phyloP scores from a whole-genome alignment of 331 rosid species.

The Prunus yedoensis region DNA sequence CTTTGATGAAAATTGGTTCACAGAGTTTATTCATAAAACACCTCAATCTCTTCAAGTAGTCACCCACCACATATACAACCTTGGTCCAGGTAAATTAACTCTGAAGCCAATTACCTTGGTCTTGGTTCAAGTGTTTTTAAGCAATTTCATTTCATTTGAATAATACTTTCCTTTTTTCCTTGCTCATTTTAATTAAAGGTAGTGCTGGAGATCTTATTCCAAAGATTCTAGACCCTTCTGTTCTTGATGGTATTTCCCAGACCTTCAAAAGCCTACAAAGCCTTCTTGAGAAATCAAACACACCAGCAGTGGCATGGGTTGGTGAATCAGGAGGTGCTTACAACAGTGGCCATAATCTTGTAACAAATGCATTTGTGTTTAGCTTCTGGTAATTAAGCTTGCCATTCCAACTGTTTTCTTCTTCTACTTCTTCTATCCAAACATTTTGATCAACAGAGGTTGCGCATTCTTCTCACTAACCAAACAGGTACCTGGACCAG shows the following conservation, averaged over 20 bases:
- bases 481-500: conserved; percentile 46
- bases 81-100: conserved; percentile 38
- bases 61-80: conserved; percentile 45
- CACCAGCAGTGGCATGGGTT: conserved; percentile 45
- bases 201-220: conserved; percentile 27
- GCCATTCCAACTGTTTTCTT: not conserved
- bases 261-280: conserved; percentile 30
- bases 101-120: not conserved
- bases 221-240: conserved; percentile 37
- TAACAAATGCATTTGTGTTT: conserved; percentile 38
- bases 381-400: conserved; percentile 41
- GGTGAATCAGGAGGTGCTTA: conserved; percentile 53
- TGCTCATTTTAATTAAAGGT: conserved; percentile 18
- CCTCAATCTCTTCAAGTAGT: conserved; percentile 31
- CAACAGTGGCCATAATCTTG: conserved; percentile 41
- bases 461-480: not conserved
- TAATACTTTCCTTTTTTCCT: not conserved
- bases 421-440: not conserved
- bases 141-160: not conserved
- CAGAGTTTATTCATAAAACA: conserved; percentile 20
- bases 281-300: conserved; percentile 26
- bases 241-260: conserved; percentile 24
- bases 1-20: conserved; percentile 38
- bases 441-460: not conserved
- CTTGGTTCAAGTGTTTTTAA: not conserved